Evolutionary conservation across 805 yeast genomes (phyloP).

Genomic region (Pichia nanzhaoensis): DNA sequence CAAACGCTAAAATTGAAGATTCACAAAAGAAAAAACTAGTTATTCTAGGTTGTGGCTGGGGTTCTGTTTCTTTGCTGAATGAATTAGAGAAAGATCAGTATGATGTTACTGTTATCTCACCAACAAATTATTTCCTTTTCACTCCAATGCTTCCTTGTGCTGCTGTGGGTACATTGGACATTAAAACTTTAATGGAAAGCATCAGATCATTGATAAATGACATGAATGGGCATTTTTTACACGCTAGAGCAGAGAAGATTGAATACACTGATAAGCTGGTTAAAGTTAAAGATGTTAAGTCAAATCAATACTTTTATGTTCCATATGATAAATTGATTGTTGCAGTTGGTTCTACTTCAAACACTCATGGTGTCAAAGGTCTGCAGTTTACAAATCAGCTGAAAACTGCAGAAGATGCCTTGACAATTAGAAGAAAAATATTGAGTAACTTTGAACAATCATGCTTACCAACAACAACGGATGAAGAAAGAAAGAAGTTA

Average conservation of each 20-base stretch:
- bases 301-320: constrained; percentile 39
- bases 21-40: constrained; percentile 64
- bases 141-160: constrained; percentile 92
- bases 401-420: constrained; percentile 86
- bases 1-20: constrained; percentile 40
- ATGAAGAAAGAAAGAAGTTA: constrained; percentile 73
- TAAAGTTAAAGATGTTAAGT: constrained; percentile 45
- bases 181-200: constrained; percentile 89
- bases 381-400: constrained; percentile 83
- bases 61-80: constrained; percentile 77
- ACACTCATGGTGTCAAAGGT: constrained; percentile 93
- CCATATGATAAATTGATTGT: constrained; percentile 78
- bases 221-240: constrained; percentile 74
- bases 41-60: constrained; percentile 91
- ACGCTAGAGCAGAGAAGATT: constrained; percentile 81
- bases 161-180: constrained; percentile 89
- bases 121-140: constrained; percentile 90
- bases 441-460: constrained; percentile 89
- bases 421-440: constrained; percentile 68
- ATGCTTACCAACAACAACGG: constrained; percentile 60
- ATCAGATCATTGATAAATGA: constrained; percentile 76
- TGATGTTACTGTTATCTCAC: constrained; percentile 85
- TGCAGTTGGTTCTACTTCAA: constrained; percentile 92
- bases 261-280: constrained; percentile 65
- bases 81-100: constrained; percentile 77